phyloP scores from a whole-genome alignment of 1,284 basidiomycete species.

The Quambalaria eucalypti region DNA sequence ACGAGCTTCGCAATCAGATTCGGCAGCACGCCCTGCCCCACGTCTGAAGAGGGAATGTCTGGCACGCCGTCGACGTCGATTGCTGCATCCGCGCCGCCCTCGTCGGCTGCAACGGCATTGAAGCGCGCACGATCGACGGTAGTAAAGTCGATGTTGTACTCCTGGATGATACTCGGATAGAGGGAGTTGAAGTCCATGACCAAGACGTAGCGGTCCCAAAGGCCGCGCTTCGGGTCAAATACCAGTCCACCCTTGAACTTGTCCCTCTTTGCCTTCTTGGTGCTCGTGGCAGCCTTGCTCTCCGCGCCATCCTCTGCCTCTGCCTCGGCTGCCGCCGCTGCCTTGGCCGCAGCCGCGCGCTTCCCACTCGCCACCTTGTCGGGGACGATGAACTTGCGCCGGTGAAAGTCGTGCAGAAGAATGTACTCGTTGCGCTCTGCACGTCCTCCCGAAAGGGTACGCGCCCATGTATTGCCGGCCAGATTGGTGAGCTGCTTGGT shows the following conservation, averaged over 20 bases:
- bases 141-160: constrained; percentile 99
- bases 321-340: constrained; percentile 59
- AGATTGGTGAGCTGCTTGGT: constrained; percentile 91
- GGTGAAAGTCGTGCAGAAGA: constrained; percentile 93
- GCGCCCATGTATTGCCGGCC: constrained; percentile 87
- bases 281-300: constrained; percentile 50
- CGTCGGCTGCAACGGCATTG: constrained; percentile 2
- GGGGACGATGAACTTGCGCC: constrained; percentile 88
- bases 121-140: constrained; percentile 62
- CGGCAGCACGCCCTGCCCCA: constrained; percentile 79
- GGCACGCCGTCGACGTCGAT: constrained; percentile 67
- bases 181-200: constrained; percentile 99
- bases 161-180: constrained; percentile 98
- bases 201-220: constrained; percentile 94
- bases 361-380: constrained; percentile 70
- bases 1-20: constrained; percentile 92
- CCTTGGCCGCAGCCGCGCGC: constrained; percentile 27
- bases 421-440: constrained; percentile 99
- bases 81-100: neutral
- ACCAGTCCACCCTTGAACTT: constrained; percentile 98
- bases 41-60: constrained; percentile 67
- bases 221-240: constrained; percentile 87
- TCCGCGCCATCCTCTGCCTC: constrained; percentile 28
- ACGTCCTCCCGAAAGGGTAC: constrained; percentile 57
- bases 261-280: constrained; percentile 60